Base-by-base conservation (phyloP, 345 rosid species). In the Corchorus olitorius region DNA sequence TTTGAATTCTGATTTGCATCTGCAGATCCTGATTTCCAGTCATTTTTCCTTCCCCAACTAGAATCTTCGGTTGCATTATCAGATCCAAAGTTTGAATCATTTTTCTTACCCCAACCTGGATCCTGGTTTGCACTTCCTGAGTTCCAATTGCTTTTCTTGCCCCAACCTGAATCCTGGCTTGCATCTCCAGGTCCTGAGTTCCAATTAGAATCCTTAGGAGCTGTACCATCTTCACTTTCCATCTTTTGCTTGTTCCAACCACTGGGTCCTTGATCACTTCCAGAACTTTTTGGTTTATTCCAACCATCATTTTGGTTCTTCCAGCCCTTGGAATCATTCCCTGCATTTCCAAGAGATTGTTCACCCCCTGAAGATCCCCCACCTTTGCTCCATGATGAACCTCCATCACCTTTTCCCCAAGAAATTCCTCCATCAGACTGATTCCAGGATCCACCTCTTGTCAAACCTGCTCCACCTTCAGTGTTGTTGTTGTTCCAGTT, bases 21-120 rank as follows among this genome's bases (percentile, higher is more conserved):
- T 4, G 59, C 72, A 50, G 77, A 61, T 52, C 68, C 77, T 48
- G 74, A 66, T 1, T 73, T 77, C 81, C 81, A 76, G 20, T 63
- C 74, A 0, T 71, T 76, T 50, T 81, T 78, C 58, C 81, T 78
- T 14, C 83, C 87, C 83, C 88, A 80, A 35, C 84, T 77, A 76
- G 83, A 70, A 22, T 73, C 77, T 43, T 68, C 48, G 27, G 61
- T 71, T 16, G 63, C 79, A 22, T 14, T 16, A 41, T 20, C 69
- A 58, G 65, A 17, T 48, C 19, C 70, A 2, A 52, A 64, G 4
- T 34, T 8, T 20, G 59, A 59, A 41, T 77, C 76, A 45, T 54
- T 71, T 75, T 75, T 73, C 61, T 65, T 84, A 0, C 78, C 80
- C 88, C 87, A 85, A 22, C 69, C 58, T 76, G 87, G 74, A 65